Percentiles rank a stretch among this genome's conserved stretches.
These are phyloP conservation scores for Ambrosiella beaveri DNA, from an alignment of 2,329 filamentous ascomycete species.

Conservation along the genomic window DNA sequence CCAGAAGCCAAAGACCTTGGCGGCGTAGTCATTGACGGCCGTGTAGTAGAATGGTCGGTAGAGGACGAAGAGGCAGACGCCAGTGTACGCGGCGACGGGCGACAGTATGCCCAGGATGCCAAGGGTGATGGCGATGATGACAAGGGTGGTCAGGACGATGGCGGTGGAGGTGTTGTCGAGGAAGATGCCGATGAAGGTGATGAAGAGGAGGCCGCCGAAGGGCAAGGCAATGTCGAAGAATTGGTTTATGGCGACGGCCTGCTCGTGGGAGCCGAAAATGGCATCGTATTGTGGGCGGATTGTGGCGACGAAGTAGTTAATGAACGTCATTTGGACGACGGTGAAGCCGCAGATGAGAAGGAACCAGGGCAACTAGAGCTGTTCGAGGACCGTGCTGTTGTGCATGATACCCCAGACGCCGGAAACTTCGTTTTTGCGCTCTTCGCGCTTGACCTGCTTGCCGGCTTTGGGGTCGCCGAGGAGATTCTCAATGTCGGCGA, in stretches of 20 bases:
- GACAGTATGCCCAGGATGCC: slow-evolving; percentile 61
- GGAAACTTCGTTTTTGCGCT: slow-evolving; percentile 49
- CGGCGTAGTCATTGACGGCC: slow-evolving; percentile 71
- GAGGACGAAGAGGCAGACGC: slow-evolving; percentile 63
- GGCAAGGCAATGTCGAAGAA: slow-evolving; percentile 71
- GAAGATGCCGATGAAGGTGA: slow-evolving; percentile 69
- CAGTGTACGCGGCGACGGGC: slow-evolving; percentile 53
- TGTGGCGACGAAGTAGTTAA: slow-evolving; percentile 88
- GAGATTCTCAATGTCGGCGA: slow-evolving; percentile 55
- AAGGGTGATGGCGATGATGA: slow-evolving; percentile 53
- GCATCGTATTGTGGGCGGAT: slow-evolving; percentile 67
- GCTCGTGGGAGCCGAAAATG: slow-evolving; percentile 44
- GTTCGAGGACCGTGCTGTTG: slow-evolving; percentile 47
- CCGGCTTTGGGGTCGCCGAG: slow-evolving; percentile 46
- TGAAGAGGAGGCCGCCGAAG: slow-evolving; percentile 63
- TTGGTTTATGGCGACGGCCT: slow-evolving; percentile 55
- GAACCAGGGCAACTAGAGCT: slow-evolving; percentile 72
- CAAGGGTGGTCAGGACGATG: slow-evolving; percentile 52
- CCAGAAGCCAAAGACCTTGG: slow-evolving; percentile 81
- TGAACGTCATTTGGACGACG: slow-evolving; percentile 57
- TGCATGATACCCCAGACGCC: slow-evolving; percentile 84
- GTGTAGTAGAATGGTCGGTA: slow-evolving; percentile 87
- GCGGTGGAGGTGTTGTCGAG: slow-evolving; percentile 63
- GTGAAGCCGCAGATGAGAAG: slow-evolving; percentile 70
- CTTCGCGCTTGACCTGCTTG: slow-evolving; percentile 48